Percentiles rank a stretch among this genome's conserved stretches.
Evolutionary conservation across 805 yeast genomes (phyloP).

Genomic region (Hanseniaspora osmophila): DNA sequence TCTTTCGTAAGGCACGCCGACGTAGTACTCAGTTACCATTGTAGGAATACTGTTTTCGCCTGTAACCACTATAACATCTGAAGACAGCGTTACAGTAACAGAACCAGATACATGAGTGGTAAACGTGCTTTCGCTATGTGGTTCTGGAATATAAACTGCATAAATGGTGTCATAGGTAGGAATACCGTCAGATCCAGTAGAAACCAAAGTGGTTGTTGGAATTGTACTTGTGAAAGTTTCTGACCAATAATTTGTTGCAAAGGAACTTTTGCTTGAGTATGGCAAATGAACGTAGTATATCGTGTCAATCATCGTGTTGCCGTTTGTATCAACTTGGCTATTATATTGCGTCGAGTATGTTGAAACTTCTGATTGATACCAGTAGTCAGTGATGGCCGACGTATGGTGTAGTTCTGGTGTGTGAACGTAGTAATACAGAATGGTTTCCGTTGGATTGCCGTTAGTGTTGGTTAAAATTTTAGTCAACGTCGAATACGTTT

Average conservation of each 20-base stretch:
- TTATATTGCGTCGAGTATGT: not conserved
- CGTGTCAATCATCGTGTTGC: slow-evolving; percentile 1
- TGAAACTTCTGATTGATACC: not conserved
- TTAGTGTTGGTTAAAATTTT: not conserved
- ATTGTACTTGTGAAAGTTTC: not conserved
- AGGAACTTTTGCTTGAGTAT: not conserved
- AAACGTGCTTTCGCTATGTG: not conserved
- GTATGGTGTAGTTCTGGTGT: not conserved
- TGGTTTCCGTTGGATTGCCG: not conserved
- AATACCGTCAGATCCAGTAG: not conserved
- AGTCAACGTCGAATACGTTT: not conserved
- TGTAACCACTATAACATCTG: not conserved
- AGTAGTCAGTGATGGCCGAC: not conserved
- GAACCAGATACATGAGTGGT: not conserved
- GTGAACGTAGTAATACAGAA: not conserved
- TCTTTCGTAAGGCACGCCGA: not conserved
- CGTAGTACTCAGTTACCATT: not conserved
- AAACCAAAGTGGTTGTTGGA: not conserved
- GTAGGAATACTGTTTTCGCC: not conserved
- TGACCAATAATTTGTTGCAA: not conserved
- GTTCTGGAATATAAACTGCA: not conserved
- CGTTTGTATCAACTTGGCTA: not conserved
- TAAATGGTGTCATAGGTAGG: not conserved
- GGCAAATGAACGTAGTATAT: slow-evolving; percentile 1
- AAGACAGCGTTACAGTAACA: not conserved